Base-by-base conservation (phyloP, 768 basidiomycete species). In the Leccinum fibrillosum region DNA sequence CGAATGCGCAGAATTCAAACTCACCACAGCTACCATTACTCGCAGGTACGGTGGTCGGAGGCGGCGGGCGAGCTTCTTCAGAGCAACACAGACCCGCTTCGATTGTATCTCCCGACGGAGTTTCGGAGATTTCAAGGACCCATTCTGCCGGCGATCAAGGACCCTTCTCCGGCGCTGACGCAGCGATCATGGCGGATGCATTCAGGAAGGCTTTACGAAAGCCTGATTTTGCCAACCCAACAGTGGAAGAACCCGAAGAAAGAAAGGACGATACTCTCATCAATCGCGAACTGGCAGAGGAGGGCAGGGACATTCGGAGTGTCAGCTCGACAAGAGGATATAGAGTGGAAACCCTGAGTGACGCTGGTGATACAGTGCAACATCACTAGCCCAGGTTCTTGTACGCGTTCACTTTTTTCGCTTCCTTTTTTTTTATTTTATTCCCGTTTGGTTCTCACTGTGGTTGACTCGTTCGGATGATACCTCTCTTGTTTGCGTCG, bases 151-250 rank as follows among this genome's bases (percentile, higher is more conserved):
- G 84, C 54, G 86, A 86, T 54, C 77, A 83, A 45, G 89, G 83
- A 11, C 88, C 86, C 10, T 88, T 94, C 74, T 88, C 86, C 48
- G 86, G 84, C 19, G 86, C 89, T 21, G 93, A 96, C 72, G 94
- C 94, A 54, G 91, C 90, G 39, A 90, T 94, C 69, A 91, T 95
- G 85, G 92, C 93, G 42, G 88, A 92, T 76, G 94, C 94, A 6
- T 96, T 95, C 75, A 80, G 94, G 66, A 85, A 89, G 71, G 90
- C 89, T 62, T 77, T 96, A 67, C 81, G 93, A 70, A 93, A 93
- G 71, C 93, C 94, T 10, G 92, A 92, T 69, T 95, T 94, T 72
- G 81, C 86, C n/a, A 82, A 73, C 19, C 70, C 79, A 54, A 81
- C 86, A 3, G 80, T 86, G 13, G 89, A 90, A 65, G 91, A 92